phyloP scores from a whole-genome alignment of 805 yeast species.

The Ogataea minuta region DNA sequence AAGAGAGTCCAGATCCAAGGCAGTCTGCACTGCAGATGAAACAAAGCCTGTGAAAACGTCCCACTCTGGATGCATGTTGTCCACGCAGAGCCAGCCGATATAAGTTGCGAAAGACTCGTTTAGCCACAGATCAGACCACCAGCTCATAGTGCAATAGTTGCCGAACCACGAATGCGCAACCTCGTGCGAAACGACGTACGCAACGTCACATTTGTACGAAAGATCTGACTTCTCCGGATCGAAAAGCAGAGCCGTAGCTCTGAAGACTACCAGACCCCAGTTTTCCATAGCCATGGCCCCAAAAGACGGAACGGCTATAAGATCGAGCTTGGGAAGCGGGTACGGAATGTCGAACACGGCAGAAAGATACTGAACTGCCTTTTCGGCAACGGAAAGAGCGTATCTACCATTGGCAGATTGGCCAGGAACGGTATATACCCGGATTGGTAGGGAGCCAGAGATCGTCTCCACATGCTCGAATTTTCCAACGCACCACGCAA shows the following conservation, averaged over 20 bases:
- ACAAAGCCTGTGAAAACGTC: conserved; percentile 62
- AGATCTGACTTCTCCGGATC: conserved; percentile 46
- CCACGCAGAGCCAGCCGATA: conserved; percentile 72
- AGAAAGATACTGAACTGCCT: conserved; percentile 49
- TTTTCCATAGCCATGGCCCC: conserved; percentile 91
- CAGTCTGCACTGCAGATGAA: conserved; percentile 48
- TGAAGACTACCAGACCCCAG: conserved; percentile 78
- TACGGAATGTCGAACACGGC: conserved; percentile 51
- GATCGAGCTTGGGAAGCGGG: conserved; percentile 81
- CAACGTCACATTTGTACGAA: conserved; percentile 63
- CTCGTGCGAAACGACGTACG: conserved; percentile 83
- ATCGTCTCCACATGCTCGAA: conserved; percentile 51
- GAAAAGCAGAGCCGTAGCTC: conserved; percentile 55
- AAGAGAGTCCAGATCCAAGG: conserved; percentile 54
- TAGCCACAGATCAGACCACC: conserved; percentile 93
- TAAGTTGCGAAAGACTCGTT: conserved; percentile 91
- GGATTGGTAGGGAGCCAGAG: conserved; percentile 46
- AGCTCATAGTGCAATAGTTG: conserved; percentile 83
- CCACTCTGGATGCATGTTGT: conserved; percentile 77
- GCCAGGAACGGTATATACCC: conserved; percentile 54
- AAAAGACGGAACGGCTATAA: conserved; percentile 75
- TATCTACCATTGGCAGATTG: conserved; percentile 44
- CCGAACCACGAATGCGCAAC: conserved; percentile 94
- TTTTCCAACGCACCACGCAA: conserved; percentile 60
- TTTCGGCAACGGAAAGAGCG: conserved; percentile 48